A percentile compares a stretch with the other conserved stretches of the same genome.
Conservation (phyloP, 805 yeast genomes). For the Metschnikowia rubicola region DNA sequence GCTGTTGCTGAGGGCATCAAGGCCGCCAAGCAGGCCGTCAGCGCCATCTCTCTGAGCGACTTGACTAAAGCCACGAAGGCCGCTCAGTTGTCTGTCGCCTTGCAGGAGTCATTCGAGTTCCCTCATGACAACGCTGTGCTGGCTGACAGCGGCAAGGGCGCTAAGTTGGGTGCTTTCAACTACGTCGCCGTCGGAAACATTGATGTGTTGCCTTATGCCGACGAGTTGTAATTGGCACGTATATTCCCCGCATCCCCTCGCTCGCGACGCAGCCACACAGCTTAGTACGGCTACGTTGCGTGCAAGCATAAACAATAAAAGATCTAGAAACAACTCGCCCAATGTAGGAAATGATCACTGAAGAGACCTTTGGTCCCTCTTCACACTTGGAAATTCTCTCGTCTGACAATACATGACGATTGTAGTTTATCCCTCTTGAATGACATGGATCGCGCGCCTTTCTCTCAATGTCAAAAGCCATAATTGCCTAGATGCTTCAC, state of each 20-base stretch:
- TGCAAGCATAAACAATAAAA: no score
- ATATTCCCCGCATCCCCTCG: conserved; percentile 10
- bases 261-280: conserved; percentile 4
- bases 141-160: conserved; percentile 32
- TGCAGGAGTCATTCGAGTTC: conserved; percentile 35
- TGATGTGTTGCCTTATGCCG: conserved; percentile 80
- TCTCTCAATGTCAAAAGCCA: no score
- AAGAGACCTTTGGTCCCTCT: no score
- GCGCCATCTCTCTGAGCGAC: conserved; percentile 40
- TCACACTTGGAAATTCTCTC: no score
- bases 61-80: conserved; percentile 52
- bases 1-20: conserved; percentile 60
- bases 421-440: no score
- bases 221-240: conserved; percentile 61
- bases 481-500: no score
- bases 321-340: no score
- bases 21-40: conserved; percentile 47
- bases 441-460: no score
- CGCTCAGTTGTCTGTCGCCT: conserved; percentile 41
- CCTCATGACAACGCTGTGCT: conserved; percentile 31
- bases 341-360: no score
- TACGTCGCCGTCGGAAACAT: conserved; percentile 89
- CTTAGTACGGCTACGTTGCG: no score
- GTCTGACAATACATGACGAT: no score
- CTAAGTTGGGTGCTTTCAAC: conserved; percentile 56